phyloP scores from a whole-genome alignment of 164 flowering plant genomes.

The Pachysandra terminalis region DNA sequence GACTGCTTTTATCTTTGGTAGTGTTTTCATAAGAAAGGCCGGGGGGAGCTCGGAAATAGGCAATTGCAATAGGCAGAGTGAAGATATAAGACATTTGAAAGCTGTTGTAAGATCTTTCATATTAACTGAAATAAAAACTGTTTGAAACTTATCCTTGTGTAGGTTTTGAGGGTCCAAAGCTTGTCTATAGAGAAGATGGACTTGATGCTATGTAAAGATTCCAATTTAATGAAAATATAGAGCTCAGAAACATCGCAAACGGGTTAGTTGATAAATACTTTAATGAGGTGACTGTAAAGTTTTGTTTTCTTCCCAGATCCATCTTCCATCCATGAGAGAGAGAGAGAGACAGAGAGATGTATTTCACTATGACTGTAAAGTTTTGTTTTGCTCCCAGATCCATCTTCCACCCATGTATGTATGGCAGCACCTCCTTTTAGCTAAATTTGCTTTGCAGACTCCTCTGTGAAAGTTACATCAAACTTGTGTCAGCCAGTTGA shows the following conservation, averaged over 20 bases:
- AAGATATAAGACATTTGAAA: too few species aligned
- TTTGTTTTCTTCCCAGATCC: neutral
- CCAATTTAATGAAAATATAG: conserved; percentile 93
- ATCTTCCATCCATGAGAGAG: too few species aligned
- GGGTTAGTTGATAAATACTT: conserved; percentile 83
- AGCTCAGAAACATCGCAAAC: conserved; percentile 88
- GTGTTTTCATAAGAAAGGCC: too few species aligned
- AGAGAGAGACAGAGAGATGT: too few species aligned
- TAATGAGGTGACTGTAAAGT: conserved; percentile 34
- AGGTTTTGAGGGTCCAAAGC: conserved; percentile 88
- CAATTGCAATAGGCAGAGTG: too few species aligned
- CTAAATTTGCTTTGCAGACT: too few species aligned
- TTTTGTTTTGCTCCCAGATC: too few species aligned
- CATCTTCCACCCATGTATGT: conserved; percentile 6
- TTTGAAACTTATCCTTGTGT: conserved; percentile 4
- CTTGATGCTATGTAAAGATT: conserved; percentile 97
- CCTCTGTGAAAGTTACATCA: too few species aligned
- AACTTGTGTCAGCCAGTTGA: conserved; percentile 4
- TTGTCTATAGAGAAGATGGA: conserved; percentile 86
- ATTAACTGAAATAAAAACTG: neutral
- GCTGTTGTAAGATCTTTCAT: too few species aligned
- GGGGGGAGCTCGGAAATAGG: too few species aligned
- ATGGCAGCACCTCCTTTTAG: neutral
- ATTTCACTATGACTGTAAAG: too few species aligned
- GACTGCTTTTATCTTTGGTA: too few species aligned